Evolutionary conservation across 2,329 filamentous ascomycete genomes (phyloP), one percentile per base, ranked within the genome.

Genomic region (Graphilbum ipis-grandicollis): DNA sequence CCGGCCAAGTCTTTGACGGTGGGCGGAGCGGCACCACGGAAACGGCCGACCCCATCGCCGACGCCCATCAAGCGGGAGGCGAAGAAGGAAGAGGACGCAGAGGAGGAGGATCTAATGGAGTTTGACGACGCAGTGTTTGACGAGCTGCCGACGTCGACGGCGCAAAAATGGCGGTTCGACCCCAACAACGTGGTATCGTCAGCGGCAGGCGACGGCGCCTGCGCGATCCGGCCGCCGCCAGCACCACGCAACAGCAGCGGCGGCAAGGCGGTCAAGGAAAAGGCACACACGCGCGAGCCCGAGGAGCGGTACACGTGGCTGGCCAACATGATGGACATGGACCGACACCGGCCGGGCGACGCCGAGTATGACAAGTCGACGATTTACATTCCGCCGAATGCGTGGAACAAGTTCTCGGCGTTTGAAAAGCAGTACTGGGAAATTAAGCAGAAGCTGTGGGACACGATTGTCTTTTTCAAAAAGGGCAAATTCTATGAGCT

Each of bases 381-480:
- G 0, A 68, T 98, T n/a, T 93, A 78, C 54, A 79, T 98, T 25
- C 90, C 90, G 1, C 80, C 83, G 0, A 52, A 65, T 25, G 83
- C 84, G 1, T 93, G 78, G 75, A 59, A 60, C 22, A 77, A 80
- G 19, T 94, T 98, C 52, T 92, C 86, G 0, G 72, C 88, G 0
- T 98, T 98, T 45, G 90, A 98, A 57, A 92, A 85, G 55, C 90
- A 98, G 53, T 98, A 98, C 55, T 98, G 90, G 90, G 84, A 93
- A 50, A 96, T 98, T 56, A 98, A 98, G 60, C 81, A 86, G 55
- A 94, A 94, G 48, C 82, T 92, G 46, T 96, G 83, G 81, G 85
- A 94, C 46, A 94, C 86, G 0, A 79, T 98, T 33, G 88, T 98
- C 14, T 98, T 98, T 59, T 98, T 98, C 75, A 98, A 96, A 58